Percentiles rank a stretch among this genome's conserved stretches.
These are phyloP conservation scores for Fistulifera pelliculosa DNA, from an alignment of 108 stramenopile genomes.

Conservation along the genomic window DNA sequence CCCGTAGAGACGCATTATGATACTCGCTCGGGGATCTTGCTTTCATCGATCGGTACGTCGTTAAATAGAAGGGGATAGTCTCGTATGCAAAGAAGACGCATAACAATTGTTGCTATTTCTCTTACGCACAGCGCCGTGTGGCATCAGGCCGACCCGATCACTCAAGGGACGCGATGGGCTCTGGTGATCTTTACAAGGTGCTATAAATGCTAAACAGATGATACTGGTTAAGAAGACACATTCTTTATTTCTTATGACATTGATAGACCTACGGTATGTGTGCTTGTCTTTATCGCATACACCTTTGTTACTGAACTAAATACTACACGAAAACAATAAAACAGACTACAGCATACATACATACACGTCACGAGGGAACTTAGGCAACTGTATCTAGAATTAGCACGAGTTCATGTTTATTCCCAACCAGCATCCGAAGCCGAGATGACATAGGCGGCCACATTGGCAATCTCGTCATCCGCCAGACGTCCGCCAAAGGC, in stretches of 20 bases:
- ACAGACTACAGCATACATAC: too few relatives aligned
- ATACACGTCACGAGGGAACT: too few relatives aligned
- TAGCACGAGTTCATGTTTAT: constrained; percentile 11
- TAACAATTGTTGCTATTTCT: not conserved
- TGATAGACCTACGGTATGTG: too few relatives aligned
- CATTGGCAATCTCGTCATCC: constrained; percentile 83
- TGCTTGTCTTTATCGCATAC: too few relatives aligned
- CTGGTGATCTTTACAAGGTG: constrained; percentile 86
- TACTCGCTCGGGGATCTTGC: constrained; percentile 81
- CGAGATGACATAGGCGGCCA: constrained; percentile 83
- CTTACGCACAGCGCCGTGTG: constrained; percentile 33
- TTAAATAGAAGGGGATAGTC: not conserved
- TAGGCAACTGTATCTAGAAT: too few relatives aligned
- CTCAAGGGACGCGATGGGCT: constrained; percentile 85
- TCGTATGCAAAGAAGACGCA: not conserved
- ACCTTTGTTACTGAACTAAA: too few relatives aligned
- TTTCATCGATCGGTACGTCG: constrained; percentile 73
- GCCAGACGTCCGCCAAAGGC: constrained; percentile 90
- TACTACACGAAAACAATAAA: too few relatives aligned
- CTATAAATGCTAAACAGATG: not conserved
- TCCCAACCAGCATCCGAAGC: constrained; percentile 79
- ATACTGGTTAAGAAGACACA: too few relatives aligned
- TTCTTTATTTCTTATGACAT: too few relatives aligned
- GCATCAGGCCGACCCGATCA: constrained; percentile 85
- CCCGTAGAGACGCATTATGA: constrained; percentile 63